phyloP scores from a whole-genome alignment of 306 rosid genomes.

The Mimosa pudica region DNA sequence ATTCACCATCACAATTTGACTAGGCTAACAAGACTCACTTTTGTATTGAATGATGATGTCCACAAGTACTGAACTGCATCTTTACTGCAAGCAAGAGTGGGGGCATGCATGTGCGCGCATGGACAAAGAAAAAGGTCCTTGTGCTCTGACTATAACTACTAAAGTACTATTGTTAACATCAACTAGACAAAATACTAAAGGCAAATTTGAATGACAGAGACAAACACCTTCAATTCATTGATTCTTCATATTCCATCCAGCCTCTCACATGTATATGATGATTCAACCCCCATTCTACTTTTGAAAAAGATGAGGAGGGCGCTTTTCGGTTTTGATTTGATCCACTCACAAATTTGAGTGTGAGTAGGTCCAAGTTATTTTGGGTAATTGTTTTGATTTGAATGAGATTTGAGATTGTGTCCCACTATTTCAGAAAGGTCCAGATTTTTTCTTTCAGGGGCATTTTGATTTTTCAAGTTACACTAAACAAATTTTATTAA shows the following conservation, averaged over 20 bases:
- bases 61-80: conserved; percentile 30
- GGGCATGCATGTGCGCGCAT: conserved; percentile 42
- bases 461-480: background rate
- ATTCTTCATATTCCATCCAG: background rate
- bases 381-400: background rate
- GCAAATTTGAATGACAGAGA: background rate
- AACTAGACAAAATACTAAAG: conserved; percentile 10
- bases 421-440: background rate
- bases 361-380: background rate
- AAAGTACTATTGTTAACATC: conserved; percentile 9
- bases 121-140: conserved; percentile 29
- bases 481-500: background rate
- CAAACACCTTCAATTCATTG: no score
- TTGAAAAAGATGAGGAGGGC: background rate
- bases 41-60: background rate
- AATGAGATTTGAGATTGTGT: background rate
- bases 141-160: conserved; percentile 23
- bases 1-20: background rate
- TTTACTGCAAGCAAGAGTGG: background rate
- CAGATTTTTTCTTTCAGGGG: background rate
- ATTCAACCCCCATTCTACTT: background rate
- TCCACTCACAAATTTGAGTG: background rate
- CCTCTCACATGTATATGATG: background rate
- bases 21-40: background rate
- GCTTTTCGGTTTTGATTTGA: background rate